Base-by-base conservation (phyloP, 306 rosid species). In the Ochetophila trinervis region DNA sequence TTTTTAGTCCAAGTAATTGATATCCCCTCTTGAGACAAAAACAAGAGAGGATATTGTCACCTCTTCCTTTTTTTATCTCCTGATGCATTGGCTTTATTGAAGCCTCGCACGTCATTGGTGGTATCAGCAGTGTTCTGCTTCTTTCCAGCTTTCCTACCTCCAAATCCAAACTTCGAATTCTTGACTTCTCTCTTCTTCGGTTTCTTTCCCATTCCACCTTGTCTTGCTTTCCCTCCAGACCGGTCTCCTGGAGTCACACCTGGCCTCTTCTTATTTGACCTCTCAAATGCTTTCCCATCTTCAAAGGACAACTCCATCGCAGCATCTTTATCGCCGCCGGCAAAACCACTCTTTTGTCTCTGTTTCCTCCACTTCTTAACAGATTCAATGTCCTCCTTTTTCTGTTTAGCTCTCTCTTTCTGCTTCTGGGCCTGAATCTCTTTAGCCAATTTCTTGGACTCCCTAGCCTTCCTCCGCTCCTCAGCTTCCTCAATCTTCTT, bases 341-440 rank as follows among this genome's bases (percentile, higher is more conserved):
- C 80, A 78, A 89, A 87, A 47, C 96, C 96, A 5, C 88, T 89
- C 75, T 82, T 86, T 53, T 91, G 96, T 74, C 98, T 88, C 78
- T 91, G 95, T 75, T 91, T 89, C 87, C 98, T 87, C 98, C 98
- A 91, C 73, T 87, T 89, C 84, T 91, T 89, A 70, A 91, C 98
- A 62, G 98, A 86, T 66, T 89, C 96, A 5, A 91, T 87, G 7
- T 85, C 90, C 1, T 89, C 90, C 77, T 87, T 91, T 65, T 89
- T 91, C 90, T 86, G 90, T 86, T 91, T 89, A 53, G 95, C 86
- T 68, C 92, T 81, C 74, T 91, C 98, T 66, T 87, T 91, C 44
- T 50, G 9, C 79, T 91, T 91, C 85, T 85, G 91, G 27, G 88
- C 78, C 75, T 91, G 96, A 70, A 88, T 68, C 84, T 91, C 96